These are phyloP conservation scores for Chlorella sp. DNA, from an alignment of 139 green algal species.

Conservation along the genomic window DNA sequence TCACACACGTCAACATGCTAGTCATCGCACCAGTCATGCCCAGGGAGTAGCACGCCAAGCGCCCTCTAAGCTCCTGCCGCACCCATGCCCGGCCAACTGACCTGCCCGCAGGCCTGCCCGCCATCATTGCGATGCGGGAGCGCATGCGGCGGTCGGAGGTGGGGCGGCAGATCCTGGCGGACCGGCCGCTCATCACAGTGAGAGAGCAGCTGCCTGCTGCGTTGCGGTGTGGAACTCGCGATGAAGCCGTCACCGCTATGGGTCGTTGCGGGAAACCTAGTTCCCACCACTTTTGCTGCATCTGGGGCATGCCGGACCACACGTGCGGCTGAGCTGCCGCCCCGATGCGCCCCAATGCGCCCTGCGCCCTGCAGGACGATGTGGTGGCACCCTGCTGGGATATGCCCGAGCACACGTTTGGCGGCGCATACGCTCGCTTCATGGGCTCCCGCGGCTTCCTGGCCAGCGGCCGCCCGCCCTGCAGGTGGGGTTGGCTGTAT, in stretches of 20 bases:
- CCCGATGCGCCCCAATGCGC: neutral
- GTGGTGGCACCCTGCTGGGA: constrained; percentile 60
- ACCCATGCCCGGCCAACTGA: neutral
- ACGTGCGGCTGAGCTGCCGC: too few relatives aligned
- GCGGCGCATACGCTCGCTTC: constrained; percentile 89
- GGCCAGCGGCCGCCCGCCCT: constrained; percentile 87
- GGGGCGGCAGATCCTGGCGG: constrained; percentile 74
- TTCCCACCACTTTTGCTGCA: too few relatives aligned
- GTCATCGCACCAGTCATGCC: too few relatives aligned
- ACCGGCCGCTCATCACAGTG: constrained; percentile 84
- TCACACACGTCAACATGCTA: too few relatives aligned
- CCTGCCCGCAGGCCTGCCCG: constrained; percentile 29
- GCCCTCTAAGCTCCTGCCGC: too few relatives aligned
- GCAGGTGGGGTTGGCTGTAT: too few relatives aligned
- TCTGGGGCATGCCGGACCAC: too few relatives aligned
- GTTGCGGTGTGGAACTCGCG: neutral
- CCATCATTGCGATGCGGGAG: constrained; percentile 65
- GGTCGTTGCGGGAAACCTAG: too few relatives aligned
- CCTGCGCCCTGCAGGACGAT: constrained; percentile 36
- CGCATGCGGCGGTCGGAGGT: constrained; percentile 76
- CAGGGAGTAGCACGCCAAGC: too few relatives aligned
- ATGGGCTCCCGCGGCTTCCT: constrained; percentile 88
- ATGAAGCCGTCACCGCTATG: too few relatives aligned
- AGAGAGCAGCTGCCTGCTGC: neutral
- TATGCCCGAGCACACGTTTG: constrained; percentile 83